Conservation (phyloP, 2,329 filamentous ascomycete species). For the Ceratocystis variospora region DNA sequence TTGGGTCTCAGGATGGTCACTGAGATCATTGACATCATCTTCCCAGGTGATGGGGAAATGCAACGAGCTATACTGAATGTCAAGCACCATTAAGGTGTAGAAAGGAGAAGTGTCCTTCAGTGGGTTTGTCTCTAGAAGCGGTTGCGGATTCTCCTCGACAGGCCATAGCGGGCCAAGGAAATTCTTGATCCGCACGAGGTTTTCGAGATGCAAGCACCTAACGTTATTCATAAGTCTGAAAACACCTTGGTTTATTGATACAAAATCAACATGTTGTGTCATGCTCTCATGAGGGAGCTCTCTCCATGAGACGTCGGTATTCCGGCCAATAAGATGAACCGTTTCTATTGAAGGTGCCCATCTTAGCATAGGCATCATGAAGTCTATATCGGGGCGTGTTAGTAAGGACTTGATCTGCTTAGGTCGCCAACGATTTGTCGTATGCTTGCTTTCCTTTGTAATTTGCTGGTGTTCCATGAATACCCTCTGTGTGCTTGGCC, state of each 20-base stretch:
- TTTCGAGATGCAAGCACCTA: constrained; percentile 19
- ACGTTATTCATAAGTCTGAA: constrained; percentile 19
- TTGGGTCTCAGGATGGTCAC: constrained; percentile 19
- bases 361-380: constrained; percentile 18
- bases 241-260: constrained; percentile 18
- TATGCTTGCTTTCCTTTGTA: constrained; percentile 3
- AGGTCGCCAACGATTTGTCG: background rate
- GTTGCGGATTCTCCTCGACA: constrained; percentile 15
- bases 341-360: constrained; percentile 21
- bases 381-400: constrained; percentile 9
- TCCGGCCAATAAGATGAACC: constrained; percentile 19
- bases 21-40: constrained; percentile 20
- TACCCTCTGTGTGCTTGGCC: constrained; percentile 17
- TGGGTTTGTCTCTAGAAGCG: constrained; percentile 14
- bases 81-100: constrained; percentile 18
- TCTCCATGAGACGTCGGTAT: constrained; percentile 21
- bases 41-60: constrained; percentile 21
- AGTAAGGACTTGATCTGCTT: background rate
- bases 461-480: background rate
- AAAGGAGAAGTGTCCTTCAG: background rate
- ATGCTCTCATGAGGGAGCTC: constrained; percentile 21
- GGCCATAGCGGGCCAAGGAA: constrained; percentile 22
- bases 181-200: constrained; percentile 21
- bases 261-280: constrained; percentile 20
- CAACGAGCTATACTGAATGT: constrained; percentile 21